Evolutionary conservation across 495 filamentous ascomycete species (phyloP).

Genomic region (Cercophora samala): DNA sequence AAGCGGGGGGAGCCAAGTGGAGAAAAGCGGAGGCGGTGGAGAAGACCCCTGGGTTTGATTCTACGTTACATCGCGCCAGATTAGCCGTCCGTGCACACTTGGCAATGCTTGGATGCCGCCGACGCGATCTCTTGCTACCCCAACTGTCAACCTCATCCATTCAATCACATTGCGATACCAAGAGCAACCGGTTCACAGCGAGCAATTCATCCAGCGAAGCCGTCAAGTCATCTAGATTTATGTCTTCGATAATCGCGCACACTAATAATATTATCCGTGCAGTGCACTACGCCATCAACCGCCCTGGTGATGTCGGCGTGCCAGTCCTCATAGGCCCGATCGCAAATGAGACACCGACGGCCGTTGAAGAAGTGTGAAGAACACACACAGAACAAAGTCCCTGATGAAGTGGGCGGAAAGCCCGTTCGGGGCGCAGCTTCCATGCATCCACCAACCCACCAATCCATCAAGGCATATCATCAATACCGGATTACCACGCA

Average conservation of each 20-base stretch:
- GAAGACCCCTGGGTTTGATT: not conserved
- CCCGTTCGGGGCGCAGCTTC: slow-evolving; percentile 9
- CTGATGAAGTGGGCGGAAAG: not conserved
- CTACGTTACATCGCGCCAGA: not conserved
- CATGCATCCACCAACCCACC: not conserved
- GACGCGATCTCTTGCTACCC: not conserved
- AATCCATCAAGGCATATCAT: too few relatives aligned
- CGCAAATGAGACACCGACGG: too few relatives aligned
- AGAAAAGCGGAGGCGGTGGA: not conserved
- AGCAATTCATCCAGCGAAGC: too few relatives aligned
- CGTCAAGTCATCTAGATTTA: not conserved
- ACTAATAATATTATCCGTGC: too few relatives aligned
- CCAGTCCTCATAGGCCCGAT: not conserved
- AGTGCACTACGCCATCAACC: too few relatives aligned
- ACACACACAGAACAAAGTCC: not conserved
- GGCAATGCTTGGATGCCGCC: not conserved
- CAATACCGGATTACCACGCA: slow-evolving; percentile 1
- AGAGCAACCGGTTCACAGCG: too few relatives aligned
- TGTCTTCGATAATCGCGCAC: not conserved
- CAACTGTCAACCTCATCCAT: not conserved
- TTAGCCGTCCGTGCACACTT: not conserved
- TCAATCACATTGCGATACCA: too few relatives aligned
- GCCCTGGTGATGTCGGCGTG: not conserved
- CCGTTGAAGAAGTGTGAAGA: too few relatives aligned
- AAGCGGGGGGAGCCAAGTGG: not conserved